phyloP scores from a whole-genome alignment of 2,329 filamentous ascomycete species.

The Rhinocladiella similis region DNA sequence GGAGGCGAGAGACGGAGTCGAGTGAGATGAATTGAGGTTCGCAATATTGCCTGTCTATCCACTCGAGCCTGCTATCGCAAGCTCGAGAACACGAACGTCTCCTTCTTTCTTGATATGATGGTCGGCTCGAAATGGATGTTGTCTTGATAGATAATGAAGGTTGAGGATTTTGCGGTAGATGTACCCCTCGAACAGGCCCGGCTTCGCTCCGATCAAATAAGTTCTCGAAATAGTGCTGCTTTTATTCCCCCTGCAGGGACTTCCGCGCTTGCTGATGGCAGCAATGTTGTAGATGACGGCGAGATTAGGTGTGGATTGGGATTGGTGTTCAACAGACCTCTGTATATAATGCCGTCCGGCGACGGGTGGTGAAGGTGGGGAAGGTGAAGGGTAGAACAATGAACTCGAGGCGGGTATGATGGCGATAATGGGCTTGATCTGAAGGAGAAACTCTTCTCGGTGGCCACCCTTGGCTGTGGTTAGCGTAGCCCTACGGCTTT shows the following conservation, averaged over 20 bases:
- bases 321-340: slow-evolving; percentile 5
- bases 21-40: slow-evolving; percentile 17
- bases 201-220: slow-evolving; percentile 17
- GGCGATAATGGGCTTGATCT: slow-evolving; percentile 15
- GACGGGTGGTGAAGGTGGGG: slow-evolving; percentile 6
- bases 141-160: slow-evolving; percentile 10
- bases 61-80: slow-evolving; percentile 25
- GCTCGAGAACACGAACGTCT: slow-evolving; percentile 15
- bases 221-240: slow-evolving; percentile 19
- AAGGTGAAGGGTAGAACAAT: slow-evolving; percentile 15
- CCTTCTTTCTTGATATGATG: not conserved
- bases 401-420: slow-evolving; percentile 16
- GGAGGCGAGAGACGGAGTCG: slow-evolving; percentile 13
- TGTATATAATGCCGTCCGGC: slow-evolving; percentile 12
- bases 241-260: slow-evolving; percentile 5
- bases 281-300: slow-evolving; percentile 3
- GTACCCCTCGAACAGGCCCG: slow-evolving; percentile 10
- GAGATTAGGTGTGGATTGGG: slow-evolving; percentile 8
- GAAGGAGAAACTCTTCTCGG: slow-evolving; percentile 19
- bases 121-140: slow-evolving; percentile 2
- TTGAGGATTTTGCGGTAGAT: slow-evolving; percentile 16
- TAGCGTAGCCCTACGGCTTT: slow-evolving; percentile 20
- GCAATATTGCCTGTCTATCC: slow-evolving; percentile 24
- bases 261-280: slow-evolving; percentile 7
- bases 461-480: slow-evolving; percentile 1